Percentiles rank a stretch among this genome's conserved stretches.
These are phyloP conservation scores for Colletotrichum destructivum DNA, from an alignment of 2,329 filamentous ascomycete genomes.

Conservation along the genomic window DNA sequence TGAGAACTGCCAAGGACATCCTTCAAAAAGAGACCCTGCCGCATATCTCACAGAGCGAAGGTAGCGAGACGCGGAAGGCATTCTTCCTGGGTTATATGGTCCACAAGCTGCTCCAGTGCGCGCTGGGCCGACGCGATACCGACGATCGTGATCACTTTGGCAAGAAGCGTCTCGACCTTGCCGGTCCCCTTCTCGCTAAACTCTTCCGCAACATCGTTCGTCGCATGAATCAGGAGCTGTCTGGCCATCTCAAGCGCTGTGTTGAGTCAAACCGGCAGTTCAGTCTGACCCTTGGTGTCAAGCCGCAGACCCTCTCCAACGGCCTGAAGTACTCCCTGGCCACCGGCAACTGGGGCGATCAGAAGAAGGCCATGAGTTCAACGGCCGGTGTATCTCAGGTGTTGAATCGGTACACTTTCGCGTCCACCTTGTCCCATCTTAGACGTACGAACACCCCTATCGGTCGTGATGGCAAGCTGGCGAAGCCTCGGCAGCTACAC, in stretches of 20 bases:
- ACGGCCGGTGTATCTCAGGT: conserved; percentile 99
- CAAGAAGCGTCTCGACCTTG: conserved; percentile 97
- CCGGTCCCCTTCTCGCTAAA: conserved; percentile 94
- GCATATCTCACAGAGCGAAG: conserved; percentile 95
- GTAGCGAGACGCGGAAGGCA: conserved; percentile 94
- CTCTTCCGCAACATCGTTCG: conserved; percentile 94
- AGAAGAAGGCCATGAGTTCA: conserved; percentile 96
- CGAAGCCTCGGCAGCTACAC: conserved; percentile 96
- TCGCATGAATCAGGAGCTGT: conserved; percentile 91
- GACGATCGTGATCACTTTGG: conserved; percentile 99
- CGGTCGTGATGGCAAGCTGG: conserved; percentile 96
- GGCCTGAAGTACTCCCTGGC: conserved; percentile 97
- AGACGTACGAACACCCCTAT: conserved; percentile 98
- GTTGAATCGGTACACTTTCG: conserved; percentile 96
- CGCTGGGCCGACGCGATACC: conserved; percentile 91
- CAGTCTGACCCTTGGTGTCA: conserved; percentile 91
- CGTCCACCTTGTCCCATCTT: conserved; percentile 96
- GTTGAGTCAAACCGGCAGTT: conserved; percentile 93
- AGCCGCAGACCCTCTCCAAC: conserved; percentile 91
- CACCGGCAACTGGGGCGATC: conserved; percentile 99
- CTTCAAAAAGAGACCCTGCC: conserved; percentile 97
- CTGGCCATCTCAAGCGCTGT: conserved; percentile 91
- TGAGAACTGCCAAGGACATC: conserved; percentile 92
- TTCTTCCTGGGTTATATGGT: conserved; percentile 99
- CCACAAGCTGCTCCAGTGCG: conserved; percentile 93